These are phyloP conservation scores for Porogramme epimiltina DNA, from an alignment of 1,284 basidiomycete genomes.

Conservation along the genomic window DNA sequence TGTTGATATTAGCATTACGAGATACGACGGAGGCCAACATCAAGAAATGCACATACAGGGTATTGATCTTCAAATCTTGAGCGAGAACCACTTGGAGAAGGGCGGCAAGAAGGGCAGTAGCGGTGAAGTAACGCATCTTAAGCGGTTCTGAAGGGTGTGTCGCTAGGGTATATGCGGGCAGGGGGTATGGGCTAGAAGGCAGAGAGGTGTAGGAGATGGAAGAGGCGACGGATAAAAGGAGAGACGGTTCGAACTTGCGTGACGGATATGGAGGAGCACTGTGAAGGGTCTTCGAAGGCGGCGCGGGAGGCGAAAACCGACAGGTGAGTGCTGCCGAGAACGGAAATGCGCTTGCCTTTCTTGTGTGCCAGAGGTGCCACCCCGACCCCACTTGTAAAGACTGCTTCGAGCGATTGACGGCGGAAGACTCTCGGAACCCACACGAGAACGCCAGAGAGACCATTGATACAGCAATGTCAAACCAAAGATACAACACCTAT, in stretches of 20 bases:
- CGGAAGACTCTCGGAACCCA: background rate
- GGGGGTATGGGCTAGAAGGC: conserved; percentile 9
- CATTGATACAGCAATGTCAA: background rate
- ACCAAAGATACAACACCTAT: background rate
- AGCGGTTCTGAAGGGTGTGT: background rate
- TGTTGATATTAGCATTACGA: too few relatives aligned
- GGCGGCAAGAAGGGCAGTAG: conserved; percentile 46
- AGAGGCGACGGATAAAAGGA: background rate
- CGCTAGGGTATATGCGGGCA: too few relatives aligned
- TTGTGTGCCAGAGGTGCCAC: background rate
- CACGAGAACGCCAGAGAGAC: background rate
- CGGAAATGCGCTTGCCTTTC: conserved; percentile 5
- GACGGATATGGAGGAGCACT: conserved; percentile 7
- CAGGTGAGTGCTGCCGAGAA: background rate
- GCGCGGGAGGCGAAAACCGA: conserved; percentile 10
- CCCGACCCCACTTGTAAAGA: too few relatives aligned
- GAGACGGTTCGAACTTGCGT: background rate
- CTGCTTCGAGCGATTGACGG: too few relatives aligned
- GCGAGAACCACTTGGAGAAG: conserved; percentile 47
- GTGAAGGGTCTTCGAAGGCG: conserved; percentile 18
- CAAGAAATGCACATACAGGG: conserved; percentile 53
- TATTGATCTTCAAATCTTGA: conserved; percentile 56
- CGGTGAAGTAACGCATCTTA: conserved; percentile 53
- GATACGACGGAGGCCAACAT: too few relatives aligned
- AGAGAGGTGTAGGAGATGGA: conserved; percentile 6